Base-by-base conservation (phyloP, 2,329 filamentous ascomycete species). In the Apiospora aurea region DNA sequence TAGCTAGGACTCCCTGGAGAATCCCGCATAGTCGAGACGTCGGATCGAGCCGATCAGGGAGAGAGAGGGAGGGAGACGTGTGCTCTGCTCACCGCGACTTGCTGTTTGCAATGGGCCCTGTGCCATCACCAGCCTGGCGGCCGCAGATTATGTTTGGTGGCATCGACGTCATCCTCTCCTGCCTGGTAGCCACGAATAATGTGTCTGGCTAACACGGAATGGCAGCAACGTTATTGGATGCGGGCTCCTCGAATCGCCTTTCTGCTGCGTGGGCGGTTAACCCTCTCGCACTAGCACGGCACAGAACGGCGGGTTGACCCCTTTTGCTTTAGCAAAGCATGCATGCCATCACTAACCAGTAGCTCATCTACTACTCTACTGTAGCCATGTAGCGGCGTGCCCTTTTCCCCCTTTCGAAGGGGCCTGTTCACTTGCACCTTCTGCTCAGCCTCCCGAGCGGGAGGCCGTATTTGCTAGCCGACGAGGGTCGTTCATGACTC, bases 11-110 rank as follows among this genome's bases (percentile, higher is more conserved):
- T 41, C 57, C 57, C 57, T 64, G 29, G 57, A 64, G 41, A 64
- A 64, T 64, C 18, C 24, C 34, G 29, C 57, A 41, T 41, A 13
- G 57, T 64, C 57, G 57, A 64, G 57, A 64, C 57, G 57, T 64
- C 57, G 57, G 57, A 64, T 64, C 57, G 57, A 64, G 57, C 57
- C 57, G 57, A 64, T 64, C 57, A 64, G 57, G 57, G 57, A 64
- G 57, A 29, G 57, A 29, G 57, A 41, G 57, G 18, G 57, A 41
- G 57, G 8, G 18, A 16, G 16, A 38, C 26, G 29, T 41, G 5
- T 41, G 57, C 24, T 64, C 11, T 41, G 18, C 53, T 61, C 53
- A 64, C 57, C 57, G 57, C 57, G 57, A 41, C 18, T 64, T 64
- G 18, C 34, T 7, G 34, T 41, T n/a, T 11, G 16, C 53, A 29